These are phyloP conservation scores for Pneumocystis jirovecii DNA, from an alignment of 1,139 yeast species.

Conservation along the genomic window DNA sequence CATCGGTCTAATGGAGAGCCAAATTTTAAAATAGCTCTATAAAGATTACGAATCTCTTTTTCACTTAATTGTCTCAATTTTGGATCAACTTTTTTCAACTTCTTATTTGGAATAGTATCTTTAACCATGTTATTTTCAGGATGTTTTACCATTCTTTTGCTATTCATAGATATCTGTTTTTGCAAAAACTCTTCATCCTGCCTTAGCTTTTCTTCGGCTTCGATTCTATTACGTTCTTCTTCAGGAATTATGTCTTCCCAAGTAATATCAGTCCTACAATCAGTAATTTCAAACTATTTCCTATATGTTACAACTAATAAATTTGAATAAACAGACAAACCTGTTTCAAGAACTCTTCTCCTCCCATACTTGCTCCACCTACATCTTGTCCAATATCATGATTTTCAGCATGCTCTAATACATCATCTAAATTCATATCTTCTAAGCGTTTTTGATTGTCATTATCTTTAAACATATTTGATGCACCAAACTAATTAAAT, in stretches of 20 bases:
- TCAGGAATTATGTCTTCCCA: conserved; percentile 99
- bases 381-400: conserved; percentile 91
- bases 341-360: conserved; percentile 91
- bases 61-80: conserved; percentile 43
- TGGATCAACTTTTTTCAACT: conserved; percentile 5
- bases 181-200: conserved; percentile 75
- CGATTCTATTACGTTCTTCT: conserved; percentile 73
- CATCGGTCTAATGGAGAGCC: conserved; percentile 75
- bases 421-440: conserved; percentile 89
- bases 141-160: conserved; percentile 51
- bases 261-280: conserved; percentile 92
- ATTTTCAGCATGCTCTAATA: conserved; percentile 91
- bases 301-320: not conserved
- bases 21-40: conserved; percentile 62
- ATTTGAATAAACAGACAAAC: conserved; percentile 8
- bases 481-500: conserved; percentile 62
- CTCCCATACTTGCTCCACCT: conserved; percentile 93
- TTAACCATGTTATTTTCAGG: conserved; percentile 22
- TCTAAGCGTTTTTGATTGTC: conserved; percentile 92
- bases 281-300: conserved; percentile 71
- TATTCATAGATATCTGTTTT: conserved; percentile 78
- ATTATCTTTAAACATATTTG: conserved; percentile 85
- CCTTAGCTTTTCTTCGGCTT: conserved; percentile 78
- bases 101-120: conserved; percentile 13
- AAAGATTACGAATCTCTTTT: conserved; percentile 73